Base-by-base conservation (phyloP, 2,329 filamentous ascomycete genomes). In the Pseudogymnoascus sp. region DNA sequence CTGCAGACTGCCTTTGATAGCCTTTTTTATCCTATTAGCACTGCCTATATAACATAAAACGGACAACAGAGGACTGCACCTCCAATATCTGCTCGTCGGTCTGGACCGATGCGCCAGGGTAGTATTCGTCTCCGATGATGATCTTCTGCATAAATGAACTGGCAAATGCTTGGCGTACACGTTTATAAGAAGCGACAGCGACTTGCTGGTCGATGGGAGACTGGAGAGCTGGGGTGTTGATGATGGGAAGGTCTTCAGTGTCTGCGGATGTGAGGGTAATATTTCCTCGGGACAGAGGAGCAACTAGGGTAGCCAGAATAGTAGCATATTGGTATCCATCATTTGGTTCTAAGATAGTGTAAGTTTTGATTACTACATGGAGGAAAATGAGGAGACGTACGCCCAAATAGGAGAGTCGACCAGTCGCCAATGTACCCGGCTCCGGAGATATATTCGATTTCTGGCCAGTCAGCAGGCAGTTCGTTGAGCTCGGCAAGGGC, bases 181-280 rank as follows among this genome's bases (percentile, higher is more conserved):
- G 76, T 60, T 73, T 75, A 65, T 77, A 79, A 0, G 72, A 68
- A 0, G 75, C 73, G 10, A 82, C 66, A 2, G 75, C 78, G 2
- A 81, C 67, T 31, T 79, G 76, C 31, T 74, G 67, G 42, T 82
- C 80, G 2, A 72, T 69, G 7, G 74, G 72, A 14, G 76, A 71
- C 1, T 70, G 70, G 1, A 82, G 70, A 75, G 77, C 81, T 66
- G 79, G 78, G 1, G 77, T 76, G 66, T 79, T 73, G 64, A 82
- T 77, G 8, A 75, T 64, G 0, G 80, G 79, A 1, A 68, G 66
- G 23, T 76, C 73, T 0, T 68, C 62, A 0, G 70, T 73, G 4
- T 73, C 68, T 18, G 68, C 60, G 0, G 72, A 75, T 2, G 62
- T 51, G 18, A 81, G 71, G 0, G 75, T 77, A 2, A 81, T 70